Conservation (phyloP, 2,329 filamentous ascomycete genomes). For the Cladophialophora psammophila region DNA sequence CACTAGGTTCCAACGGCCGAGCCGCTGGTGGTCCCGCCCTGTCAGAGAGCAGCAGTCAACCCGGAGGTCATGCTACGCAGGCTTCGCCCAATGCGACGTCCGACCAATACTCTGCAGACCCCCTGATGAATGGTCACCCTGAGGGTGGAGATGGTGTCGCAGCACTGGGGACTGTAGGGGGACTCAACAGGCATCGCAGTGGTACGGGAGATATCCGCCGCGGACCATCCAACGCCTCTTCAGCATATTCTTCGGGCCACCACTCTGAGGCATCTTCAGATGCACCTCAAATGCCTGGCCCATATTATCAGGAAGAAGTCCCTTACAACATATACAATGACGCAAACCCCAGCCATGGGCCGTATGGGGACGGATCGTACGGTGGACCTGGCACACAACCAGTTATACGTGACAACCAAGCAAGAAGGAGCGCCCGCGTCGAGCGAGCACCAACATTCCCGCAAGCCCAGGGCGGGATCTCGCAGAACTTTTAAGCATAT, state of each 20-base stretch:
- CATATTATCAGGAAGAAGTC: conserved; percentile 62
- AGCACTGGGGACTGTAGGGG: conserved; percentile 66
- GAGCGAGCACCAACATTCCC: conserved; percentile 89
- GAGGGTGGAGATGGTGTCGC: conserved; percentile 47
- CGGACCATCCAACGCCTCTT: conserved; percentile 93
- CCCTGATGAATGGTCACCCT: conserved; percentile 52
- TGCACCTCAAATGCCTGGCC: conserved; percentile 53
- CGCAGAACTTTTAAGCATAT: conserved; percentile 83
- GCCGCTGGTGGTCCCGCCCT: conserved; percentile 65
- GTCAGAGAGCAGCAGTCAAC: conserved; percentile 72
- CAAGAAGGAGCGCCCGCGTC: conserved; percentile 90
- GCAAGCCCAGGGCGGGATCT: conserved; percentile 82
- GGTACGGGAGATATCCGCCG: conserved; percentile 76
- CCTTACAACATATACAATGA: conserved; percentile 61
- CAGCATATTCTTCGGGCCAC: conserved; percentile 77
- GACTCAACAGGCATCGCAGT: conserved; percentile 32
- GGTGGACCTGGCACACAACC: conserved; percentile 66
- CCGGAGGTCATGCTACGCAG: conserved; percentile 59
- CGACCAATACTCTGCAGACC: conserved; percentile 74
- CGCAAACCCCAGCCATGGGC: conserved; percentile 53
- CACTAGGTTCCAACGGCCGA: conserved; percentile 74
- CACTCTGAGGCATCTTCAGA: conserved; percentile 69
- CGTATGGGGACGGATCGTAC: conserved; percentile 64
- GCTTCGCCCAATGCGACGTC: conserved; percentile 72
- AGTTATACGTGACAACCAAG: conserved; percentile 90